A percentile compares a stretch with the other conserved stretches of the same genome.
Evolutionary conservation across 176 grass and related monocot species (phyloP).

Genomic region (Luzula sylvatica): DNA sequence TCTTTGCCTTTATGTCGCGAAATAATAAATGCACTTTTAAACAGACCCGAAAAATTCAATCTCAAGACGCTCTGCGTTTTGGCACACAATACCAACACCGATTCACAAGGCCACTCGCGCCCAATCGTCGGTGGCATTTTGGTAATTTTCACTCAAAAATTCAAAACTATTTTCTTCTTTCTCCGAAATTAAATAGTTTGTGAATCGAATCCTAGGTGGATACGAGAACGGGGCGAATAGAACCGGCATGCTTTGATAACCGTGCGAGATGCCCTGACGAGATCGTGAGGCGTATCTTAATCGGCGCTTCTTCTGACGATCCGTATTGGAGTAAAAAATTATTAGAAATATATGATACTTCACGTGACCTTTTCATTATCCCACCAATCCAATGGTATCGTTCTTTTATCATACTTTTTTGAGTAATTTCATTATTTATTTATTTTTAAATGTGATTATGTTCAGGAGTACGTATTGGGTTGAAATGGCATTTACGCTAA

Average conservation of each 20-base stretch:
- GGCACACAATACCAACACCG: constrained; percentile 51
- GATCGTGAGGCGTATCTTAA: constrained; percentile 67
- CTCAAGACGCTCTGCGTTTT: constrained; percentile 60
- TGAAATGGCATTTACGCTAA: constrained; percentile 28
- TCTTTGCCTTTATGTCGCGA: constrained; percentile 69
- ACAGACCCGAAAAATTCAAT: constrained; percentile 43
- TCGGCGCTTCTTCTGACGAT: constrained; percentile 59
- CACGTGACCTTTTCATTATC: constrained; percentile 42
- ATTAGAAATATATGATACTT: constrained; percentile 73
- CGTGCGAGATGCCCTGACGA: constrained; percentile 71
- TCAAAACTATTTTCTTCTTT: background rate
- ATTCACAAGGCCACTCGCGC: constrained; percentile 46
- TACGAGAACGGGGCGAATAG: constrained; percentile 47
- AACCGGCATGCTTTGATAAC: constrained; percentile 57
- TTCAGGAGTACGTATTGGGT: constrained; percentile 61
- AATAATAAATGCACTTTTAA: constrained; percentile 56
- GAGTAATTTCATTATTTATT: constrained; percentile 5
- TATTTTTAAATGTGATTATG: constrained; percentile 3
- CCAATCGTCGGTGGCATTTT: constrained; percentile 64
- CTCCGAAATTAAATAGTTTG: background rate
- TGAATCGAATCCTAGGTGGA: constrained; percentile 42
- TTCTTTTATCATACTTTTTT: background rate
- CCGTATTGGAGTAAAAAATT: constrained; percentile 51
- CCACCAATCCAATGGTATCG: constrained; percentile 45
- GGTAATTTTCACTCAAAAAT: constrained; percentile 36